Percentiles rank a stretch among this genome's conserved stretches.
phyloP scores from a whole-genome alignment of 768 basidiomycete species.

The Lactarius indigo region DNA sequence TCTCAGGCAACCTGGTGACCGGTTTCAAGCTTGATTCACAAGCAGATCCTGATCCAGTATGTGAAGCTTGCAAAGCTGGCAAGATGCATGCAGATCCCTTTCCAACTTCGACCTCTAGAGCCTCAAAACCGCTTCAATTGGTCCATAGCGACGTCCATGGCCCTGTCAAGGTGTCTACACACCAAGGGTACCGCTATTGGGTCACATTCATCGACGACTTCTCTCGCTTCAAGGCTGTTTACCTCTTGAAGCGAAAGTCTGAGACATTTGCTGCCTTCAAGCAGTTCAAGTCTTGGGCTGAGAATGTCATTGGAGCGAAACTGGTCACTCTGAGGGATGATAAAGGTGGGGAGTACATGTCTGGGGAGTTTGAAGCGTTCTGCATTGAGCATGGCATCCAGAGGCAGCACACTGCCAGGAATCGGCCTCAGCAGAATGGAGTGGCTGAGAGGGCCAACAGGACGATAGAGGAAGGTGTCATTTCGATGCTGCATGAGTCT shows the following conservation, averaged over 20 bases:
- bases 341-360: constrained; percentile 30
- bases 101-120: background rate
- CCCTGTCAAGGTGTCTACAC: background rate
- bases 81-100: too few species aligned
- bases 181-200: background rate
- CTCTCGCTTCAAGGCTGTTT: background rate
- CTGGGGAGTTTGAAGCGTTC: constrained; percentile 21
- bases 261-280: constrained; percentile 31
- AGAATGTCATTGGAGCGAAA: constrained; percentile 28
- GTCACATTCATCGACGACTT: background rate
- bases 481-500: background rate
- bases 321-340: constrained; percentile 25
- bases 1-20: too few species aligned
- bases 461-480: constrained; percentile 16
- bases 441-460: constrained; percentile 40
- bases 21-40: too few species aligned
- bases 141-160: background rate
- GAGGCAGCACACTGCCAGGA: constrained; percentile 20
- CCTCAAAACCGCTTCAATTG: background rate
- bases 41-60: too few species aligned
- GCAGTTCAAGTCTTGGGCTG: constrained; percentile 32
- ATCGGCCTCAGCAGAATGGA: constrained; percentile 39
- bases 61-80: too few species aligned
- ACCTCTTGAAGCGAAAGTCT: constrained; percentile 23
- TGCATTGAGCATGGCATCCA: constrained; percentile 24